These are phyloP conservation scores for Citrus unshiu DNA, from an alignment of 345 rosid species.

Conservation along the genomic window DNA sequence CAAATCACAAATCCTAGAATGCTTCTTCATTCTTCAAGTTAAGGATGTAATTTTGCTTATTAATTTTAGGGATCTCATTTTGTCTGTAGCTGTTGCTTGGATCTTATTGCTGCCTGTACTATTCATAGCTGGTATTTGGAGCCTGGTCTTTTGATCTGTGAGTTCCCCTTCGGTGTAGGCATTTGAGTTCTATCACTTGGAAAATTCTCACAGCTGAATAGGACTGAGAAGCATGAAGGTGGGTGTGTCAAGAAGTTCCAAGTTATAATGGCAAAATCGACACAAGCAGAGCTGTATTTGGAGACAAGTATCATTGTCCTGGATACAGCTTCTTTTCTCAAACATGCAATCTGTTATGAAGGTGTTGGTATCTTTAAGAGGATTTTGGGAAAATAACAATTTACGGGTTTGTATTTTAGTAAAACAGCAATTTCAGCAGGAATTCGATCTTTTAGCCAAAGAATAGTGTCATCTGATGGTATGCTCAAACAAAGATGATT, in stretches of 20 bases:
- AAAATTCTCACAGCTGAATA: background rate
- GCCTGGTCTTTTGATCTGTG: background rate
- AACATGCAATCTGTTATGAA: background rate
- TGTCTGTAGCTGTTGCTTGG: background rate
- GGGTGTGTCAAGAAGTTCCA: background rate
- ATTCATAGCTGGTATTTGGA: background rate
- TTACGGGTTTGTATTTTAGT: background rate
- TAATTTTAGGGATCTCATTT: background rate
- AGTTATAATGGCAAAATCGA: background rate
- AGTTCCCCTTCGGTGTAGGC: background rate
- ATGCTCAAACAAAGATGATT: background rate
- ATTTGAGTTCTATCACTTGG: background rate
- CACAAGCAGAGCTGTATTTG: background rate
- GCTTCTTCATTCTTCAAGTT: background rate
- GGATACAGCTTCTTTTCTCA: background rate
- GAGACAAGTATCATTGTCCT: background rate
- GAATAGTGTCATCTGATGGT: background rate
- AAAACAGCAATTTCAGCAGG: background rate
- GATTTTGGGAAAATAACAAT: background rate
- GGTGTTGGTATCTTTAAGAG: background rate
- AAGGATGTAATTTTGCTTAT: slow-evolving; percentile 1
- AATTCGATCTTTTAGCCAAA: background rate
- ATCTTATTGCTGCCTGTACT: background rate
- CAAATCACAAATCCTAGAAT: background rate
- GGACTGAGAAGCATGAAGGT: background rate